Base-by-base conservation (phyloP, 2,329 filamentous ascomycete genomes). In the Cercospora berteroae region DNA sequence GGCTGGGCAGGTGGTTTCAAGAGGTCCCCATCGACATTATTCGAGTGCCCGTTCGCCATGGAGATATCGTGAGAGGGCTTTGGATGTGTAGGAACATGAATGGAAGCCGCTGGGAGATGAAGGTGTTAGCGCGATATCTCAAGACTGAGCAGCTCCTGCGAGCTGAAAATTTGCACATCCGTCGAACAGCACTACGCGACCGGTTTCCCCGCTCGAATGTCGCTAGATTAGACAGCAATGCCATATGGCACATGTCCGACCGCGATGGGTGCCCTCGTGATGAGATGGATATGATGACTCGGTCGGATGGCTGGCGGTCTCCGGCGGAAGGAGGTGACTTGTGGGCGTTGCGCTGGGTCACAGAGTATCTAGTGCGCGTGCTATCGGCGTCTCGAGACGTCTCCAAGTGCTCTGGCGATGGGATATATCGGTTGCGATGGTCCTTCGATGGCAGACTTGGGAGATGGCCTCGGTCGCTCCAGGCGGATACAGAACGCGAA, bases 1-100 rank as follows among this genome's bases (percentile, higher is more conserved):
- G 81, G 81, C 68, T 80, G 79, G 66, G 84, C 82, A 60, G 80
- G 77, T 64, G 80, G 79, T 66, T 77, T 77, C 68, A 77, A 76
- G 70, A 77, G 79, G 72, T 83, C 80, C 73, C 83, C 82, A 71
- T 83, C 80, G 71, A 82, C 80, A 73, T 87, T 85, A 77, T 87
- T 86, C 74, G 83, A 77, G 79, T 89, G 86, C 77, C 90, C 90
- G 81, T 93, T 91, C 76, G 86, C 84, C 77, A 88, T 83, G 81
- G 87, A 84, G 80, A 88, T 83, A 75, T 76, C 74, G 72, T 72
- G 70, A 42, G 69, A 63, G 65, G 71, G 58, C 75, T 80, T 78
- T 83, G 90, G 88, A 78, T 83, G 86, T 82, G 84, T 84, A 80
- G 84, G 83, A 82, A 86, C 85, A 81, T 84, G 82, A 83, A 85